Evolutionary conservation across 495 filamentous ascomycete genomes (phyloP).

Genomic region (Penicillium canariense): DNA sequence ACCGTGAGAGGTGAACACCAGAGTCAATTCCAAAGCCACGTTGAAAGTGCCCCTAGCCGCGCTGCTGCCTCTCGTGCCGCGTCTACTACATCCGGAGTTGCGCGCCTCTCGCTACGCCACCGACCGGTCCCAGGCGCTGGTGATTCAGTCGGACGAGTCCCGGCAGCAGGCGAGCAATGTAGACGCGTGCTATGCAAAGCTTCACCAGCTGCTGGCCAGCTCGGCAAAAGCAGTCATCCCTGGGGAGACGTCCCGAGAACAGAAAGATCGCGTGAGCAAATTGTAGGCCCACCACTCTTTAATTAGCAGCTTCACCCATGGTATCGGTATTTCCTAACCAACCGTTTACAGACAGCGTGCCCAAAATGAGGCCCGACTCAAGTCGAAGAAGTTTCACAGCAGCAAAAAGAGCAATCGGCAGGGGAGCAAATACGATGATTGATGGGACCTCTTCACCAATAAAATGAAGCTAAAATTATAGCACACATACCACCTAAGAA

Average conservation of each 20-base stretch:
- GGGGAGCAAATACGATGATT: slow-evolving; percentile 46
- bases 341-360: slow-evolving; percentile 58
- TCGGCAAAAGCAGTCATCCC: slow-evolving; percentile 55
- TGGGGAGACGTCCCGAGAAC: slow-evolving; percentile 62
- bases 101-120: slow-evolving; percentile 69
- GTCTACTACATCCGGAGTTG: slow-evolving; percentile 61
- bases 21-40: slow-evolving; percentile 91
- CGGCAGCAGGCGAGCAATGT: slow-evolving; percentile 66
- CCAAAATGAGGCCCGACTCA: slow-evolving; percentile 68
- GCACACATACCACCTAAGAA: background rate
- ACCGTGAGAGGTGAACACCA: slow-evolving; percentile 31
- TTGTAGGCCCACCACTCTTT: slow-evolving; percentile 53
- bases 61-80: slow-evolving; percentile 64
- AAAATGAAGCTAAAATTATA: background rate
- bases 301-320: background rate
- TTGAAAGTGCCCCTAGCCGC: slow-evolving; percentile 58
- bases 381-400: slow-evolving; percentile 72
- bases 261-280: slow-evolving; percentile 56
- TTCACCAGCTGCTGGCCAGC: slow-evolving; percentile 55
- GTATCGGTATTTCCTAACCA: background rate
- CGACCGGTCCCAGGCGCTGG: slow-evolving; percentile 56
- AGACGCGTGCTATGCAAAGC: slow-evolving; percentile 60
- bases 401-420: slow-evolving; percentile 75
- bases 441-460: slow-evolving; percentile 18
- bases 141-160: slow-evolving; percentile 66